Conservation (phyloP, 106 monocot species). For the Vanilla planifolia region DNA sequence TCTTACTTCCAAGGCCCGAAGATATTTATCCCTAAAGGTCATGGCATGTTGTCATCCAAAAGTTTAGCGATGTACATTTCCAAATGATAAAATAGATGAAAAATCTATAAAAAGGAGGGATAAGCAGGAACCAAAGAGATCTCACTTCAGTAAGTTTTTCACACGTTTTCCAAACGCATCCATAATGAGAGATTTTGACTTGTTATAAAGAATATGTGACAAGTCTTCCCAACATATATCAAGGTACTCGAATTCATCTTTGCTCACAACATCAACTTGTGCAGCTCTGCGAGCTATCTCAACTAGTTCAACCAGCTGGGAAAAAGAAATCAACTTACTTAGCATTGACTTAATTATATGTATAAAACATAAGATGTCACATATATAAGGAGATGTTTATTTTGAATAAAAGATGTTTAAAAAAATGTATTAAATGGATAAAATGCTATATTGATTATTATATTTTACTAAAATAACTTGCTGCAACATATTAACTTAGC, state of each 20-base stretch:
- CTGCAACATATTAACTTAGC: no score
- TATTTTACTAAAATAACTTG: no score
- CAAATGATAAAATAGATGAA: no score
- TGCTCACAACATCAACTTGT: slow-evolving; percentile 18
- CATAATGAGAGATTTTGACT: slow-evolving; percentile 43
- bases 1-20: slow-evolving; percentile 15
- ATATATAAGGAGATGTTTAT: slow-evolving; percentile 1
- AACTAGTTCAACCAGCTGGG: slow-evolving; percentile 44
- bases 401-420: no score
- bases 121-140: neutral
- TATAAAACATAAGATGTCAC: neutral
- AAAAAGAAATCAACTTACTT: slow-evolving; percentile 1
- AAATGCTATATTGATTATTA: no score
- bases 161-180: slow-evolving; percentile 61
- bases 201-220: slow-evolving; percentile 27
- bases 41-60: slow-evolving; percentile 6
- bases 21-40: slow-evolving; percentile 50
- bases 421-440: no score
- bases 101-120: no score
- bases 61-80: no score
- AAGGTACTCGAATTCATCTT: slow-evolving; percentile 22
- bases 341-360: neutral
- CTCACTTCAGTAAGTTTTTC: slow-evolving; percentile 37
- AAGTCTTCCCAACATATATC: slow-evolving; percentile 24
- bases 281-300: slow-evolving; percentile 42